Evolutionary conservation across 1,284 basidiomycete species (phyloP).

Genomic region (Ustilago curta): DNA sequence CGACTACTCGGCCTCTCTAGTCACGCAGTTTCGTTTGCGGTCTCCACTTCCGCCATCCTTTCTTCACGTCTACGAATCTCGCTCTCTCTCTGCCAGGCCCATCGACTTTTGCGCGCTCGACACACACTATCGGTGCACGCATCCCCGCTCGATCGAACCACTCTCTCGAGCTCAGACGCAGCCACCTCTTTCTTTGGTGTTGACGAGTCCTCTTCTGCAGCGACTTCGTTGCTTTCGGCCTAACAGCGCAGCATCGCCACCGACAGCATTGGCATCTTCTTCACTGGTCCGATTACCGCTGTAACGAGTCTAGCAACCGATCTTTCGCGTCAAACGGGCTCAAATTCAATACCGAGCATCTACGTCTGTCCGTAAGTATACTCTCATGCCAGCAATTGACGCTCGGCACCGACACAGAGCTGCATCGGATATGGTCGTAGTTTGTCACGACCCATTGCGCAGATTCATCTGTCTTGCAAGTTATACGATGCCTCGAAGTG

Average conservation of each 20-base stretch:
- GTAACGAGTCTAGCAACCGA: constrained; percentile 1
- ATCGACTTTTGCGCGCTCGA: neutral
- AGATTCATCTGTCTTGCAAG: neutral
- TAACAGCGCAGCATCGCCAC: constrained; percentile 3
- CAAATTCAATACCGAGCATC: constrained; percentile 2
- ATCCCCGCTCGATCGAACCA: neutral
- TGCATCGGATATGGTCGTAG: neutral
- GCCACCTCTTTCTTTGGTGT: constrained; percentile 1
- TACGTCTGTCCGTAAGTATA: constrained; percentile 33
- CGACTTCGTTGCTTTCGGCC: neutral
- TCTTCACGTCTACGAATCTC: constrained; percentile 12
- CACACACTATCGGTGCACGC: neutral
- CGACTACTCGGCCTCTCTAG: constrained; percentile 9
- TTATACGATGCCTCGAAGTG: neutral
- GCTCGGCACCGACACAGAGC: neutral
- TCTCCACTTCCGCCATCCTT: constrained; percentile 8
- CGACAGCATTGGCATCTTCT: neutral
- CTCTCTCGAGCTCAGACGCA: constrained; percentile 1
- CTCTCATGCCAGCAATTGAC: neutral
- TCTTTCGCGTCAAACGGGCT: neutral
- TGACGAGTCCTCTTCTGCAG: neutral
- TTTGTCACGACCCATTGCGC: neutral
- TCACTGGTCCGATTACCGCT: constrained; percentile 9
- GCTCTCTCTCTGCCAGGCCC: neutral
- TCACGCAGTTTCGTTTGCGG: constrained; percentile 20